Conservation (phyloP, 345 rosid species). For the Hypericum perforatum region DNA sequence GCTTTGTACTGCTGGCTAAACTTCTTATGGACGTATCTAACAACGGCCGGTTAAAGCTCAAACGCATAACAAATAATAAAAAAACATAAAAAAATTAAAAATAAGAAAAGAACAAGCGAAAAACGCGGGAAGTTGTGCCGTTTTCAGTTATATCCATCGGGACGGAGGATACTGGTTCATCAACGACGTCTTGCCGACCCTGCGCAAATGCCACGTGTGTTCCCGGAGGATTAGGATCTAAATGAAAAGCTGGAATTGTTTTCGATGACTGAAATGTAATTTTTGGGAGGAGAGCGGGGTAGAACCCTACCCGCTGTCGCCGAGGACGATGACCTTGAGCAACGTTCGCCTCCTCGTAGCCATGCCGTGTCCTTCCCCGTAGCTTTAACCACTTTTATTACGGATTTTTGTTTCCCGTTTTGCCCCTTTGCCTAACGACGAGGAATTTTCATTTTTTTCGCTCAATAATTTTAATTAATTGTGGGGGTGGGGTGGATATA, state of each 20-base stretch:
- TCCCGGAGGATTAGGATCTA: no score
- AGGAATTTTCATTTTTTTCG: no score
- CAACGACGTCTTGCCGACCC: conserved; percentile 99
- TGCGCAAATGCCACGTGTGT: conserved; percentile 16
- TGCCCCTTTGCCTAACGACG: no score
- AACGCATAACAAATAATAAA: not conserved
- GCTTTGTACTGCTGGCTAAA: conserved; percentile 97
- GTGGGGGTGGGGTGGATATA: no score
- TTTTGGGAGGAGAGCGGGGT: not conserved
- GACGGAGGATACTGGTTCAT: conserved; percentile 95
- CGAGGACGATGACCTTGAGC: conserved; percentile 98
- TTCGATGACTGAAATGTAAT: no score
- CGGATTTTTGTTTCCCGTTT: no score
- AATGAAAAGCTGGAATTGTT: no score
- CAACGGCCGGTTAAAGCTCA: not conserved
- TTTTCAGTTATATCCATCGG: not conserved
- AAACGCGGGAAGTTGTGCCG: not conserved
- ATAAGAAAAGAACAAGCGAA: not conserved
- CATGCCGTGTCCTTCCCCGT: conserved; percentile 31
- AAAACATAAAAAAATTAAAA: not conserved
- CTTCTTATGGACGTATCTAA: conserved; percentile 64
- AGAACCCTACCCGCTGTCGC: conserved; percentile 79
- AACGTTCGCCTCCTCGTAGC: conserved; percentile 77
- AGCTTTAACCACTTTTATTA: no score
- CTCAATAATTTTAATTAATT: no score